Percentiles rank a stretch among this genome's conserved stretches.
Conservation (phyloP, 2,329 filamentous ascomycete genomes). For the Rhytidhysteron rufulum region DNA sequence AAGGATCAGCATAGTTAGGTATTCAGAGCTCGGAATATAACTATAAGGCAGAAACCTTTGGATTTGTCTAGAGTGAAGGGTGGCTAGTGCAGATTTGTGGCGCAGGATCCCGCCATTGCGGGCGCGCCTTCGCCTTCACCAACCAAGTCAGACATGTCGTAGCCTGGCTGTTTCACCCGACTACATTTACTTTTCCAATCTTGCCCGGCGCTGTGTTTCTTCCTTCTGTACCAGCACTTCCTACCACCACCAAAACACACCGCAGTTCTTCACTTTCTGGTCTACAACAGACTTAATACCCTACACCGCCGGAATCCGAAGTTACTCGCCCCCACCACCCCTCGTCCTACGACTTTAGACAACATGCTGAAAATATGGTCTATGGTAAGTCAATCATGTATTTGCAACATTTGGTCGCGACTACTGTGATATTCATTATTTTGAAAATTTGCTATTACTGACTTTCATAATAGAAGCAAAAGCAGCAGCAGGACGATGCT, state of each 20-base stretch:
- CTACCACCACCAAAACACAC: not conserved
- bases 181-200: not conserved
- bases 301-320: too few relatives aligned
- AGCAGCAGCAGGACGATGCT: conserved; percentile 85
- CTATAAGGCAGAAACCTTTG: too few relatives aligned
- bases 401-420: not conserved
- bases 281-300: too few relatives aligned
- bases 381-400: conserved; percentile 67
- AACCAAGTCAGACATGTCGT: not conserved
- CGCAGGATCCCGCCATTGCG: too few relatives aligned
- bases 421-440: conserved; percentile 18
- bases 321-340: not conserved
- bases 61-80: too few relatives aligned
- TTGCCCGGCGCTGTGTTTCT: not conserved
- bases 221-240: not conserved
- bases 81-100: too few relatives aligned
- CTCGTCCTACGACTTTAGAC: conserved; percentile 6
- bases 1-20: too few relatives aligned
- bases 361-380: conserved; percentile 99
- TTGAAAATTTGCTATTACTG: conserved; percentile 19
- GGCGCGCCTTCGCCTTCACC: not conserved
- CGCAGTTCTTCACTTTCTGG: too few relatives aligned
- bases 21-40: too few relatives aligned
- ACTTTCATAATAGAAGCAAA: conserved; percentile 67
- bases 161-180: not conserved